Evolutionary conservation across 176 grass and related monocot species (phyloP).

Genomic region (Olyra latifolia): DNA sequence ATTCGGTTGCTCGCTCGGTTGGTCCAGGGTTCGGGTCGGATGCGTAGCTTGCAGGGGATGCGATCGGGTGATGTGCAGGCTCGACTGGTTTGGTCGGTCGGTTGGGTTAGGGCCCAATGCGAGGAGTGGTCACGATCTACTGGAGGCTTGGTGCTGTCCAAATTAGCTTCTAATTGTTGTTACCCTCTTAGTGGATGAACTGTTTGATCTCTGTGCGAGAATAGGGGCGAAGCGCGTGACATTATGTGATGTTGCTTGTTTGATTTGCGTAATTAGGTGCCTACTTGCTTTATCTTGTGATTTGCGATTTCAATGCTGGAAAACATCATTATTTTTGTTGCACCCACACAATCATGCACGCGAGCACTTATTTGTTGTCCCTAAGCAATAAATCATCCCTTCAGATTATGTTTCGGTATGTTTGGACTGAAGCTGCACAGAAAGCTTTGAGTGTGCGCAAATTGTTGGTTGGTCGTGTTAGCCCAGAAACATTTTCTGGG

Average conservation of each 20-base stretch:
- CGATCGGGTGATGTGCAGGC: slow-evolving; percentile 17
- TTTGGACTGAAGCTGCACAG: neutral
- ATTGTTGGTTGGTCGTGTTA: slow-evolving; percentile 13
- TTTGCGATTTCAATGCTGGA: neutral
- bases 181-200: slow-evolving; percentile 2
- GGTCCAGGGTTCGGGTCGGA: slow-evolving; percentile 14
- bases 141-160: neutral
- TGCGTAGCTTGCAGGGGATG: slow-evolving; percentile 30
- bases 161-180: slow-evolving; percentile 23
- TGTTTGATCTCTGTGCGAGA: neutral
- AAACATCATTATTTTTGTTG: neutral
- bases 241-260: neutral
- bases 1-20: slow-evolving; percentile 28
- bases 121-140: slow-evolving; percentile 40
- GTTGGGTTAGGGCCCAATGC: slow-evolving; percentile 28
- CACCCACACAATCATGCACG: neutral
- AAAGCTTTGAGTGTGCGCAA: neutral
- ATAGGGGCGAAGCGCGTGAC: neutral
- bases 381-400: neutral
- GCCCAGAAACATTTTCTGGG: neutral
- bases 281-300: neutral
- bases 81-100: slow-evolving; percentile 20
- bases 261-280: slow-evolving; percentile 10
- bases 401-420: neutral
- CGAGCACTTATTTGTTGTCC: slow-evolving; percentile 1